Base-by-base conservation (phyloP, 75 land plant genomes). In the Gnetum montanum region DNA sequence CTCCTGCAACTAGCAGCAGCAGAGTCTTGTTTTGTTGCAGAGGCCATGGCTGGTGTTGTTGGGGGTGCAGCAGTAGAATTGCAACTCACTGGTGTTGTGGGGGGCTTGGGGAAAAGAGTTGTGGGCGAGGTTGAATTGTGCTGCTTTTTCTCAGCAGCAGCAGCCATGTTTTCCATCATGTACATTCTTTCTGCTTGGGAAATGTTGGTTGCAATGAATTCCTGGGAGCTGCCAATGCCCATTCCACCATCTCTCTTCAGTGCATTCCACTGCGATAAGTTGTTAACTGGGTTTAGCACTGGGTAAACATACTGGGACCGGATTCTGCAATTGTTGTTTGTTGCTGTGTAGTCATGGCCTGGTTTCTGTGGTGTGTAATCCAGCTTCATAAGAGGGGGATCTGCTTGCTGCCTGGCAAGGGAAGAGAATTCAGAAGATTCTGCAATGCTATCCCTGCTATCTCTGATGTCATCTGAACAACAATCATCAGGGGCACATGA, bases 211-310 rank as follows among this genome's bases (percentile, higher is more conserved):
- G 31, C 55, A 33, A 31, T 31, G 22, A 53, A 53, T 2, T 53
- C 55, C 26, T 53, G 31, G 12, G 36, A 28, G 34, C 34, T 53
- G 31, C 55, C 55, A 53, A 31, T 31, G 34, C 34, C 55, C 8
- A 25, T 10, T 15, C 23, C 34, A 53, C 36, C 31, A 34, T 53
- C 55, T 12, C 52, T 73, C 56, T 73, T 81, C 8, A 64, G 44
- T 54, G 63, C 67, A 49, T 58, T 77, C 85, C 85, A 81, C 40
- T 81, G 81, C 31, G 77, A 59, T 19, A 70, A 43, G 48, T 81
- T 81, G 48, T 81, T 81, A 5, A 77, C 74, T 19, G 85, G 85
- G 22, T 73, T 81, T 26, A 81, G 50, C 3, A 81, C 85, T 22
- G 85, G 57, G 47, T 57, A 58, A 0, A 77, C 62, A 41, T 51